Evolutionary conservation across 148 eudicot genomes (phyloP).

Genomic region (Dysphania ambrosioides): DNA sequence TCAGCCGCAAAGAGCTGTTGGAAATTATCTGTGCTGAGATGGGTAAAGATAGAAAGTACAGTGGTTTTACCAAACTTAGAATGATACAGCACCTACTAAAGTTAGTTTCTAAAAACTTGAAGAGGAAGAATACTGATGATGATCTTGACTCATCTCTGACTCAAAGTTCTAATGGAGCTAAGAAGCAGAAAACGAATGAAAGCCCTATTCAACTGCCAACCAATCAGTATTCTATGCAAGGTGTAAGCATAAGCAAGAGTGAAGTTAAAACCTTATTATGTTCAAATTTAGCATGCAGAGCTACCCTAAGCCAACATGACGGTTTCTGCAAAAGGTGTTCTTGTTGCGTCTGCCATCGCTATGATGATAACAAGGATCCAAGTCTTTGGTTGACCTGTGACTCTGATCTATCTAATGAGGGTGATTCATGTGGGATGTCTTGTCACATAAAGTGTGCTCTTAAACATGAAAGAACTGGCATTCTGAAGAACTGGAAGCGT

Average conservation of each 20-base stretch:
- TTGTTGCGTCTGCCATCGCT: constrained; percentile 50
- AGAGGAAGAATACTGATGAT: constrained; percentile 19
- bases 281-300: constrained; percentile 50
- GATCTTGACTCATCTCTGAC: constrained; percentile 24
- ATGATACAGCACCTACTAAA: constrained; percentile 55
- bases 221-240: constrained; percentile 14
- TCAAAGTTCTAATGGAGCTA: constrained; percentile 27
- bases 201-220: constrained; percentile 10
- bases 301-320: constrained; percentile 34
- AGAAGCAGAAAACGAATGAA: constrained; percentile 44
- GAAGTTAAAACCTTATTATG: constrained; percentile 31
- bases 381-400: constrained; percentile 58
- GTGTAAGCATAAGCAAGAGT: constrained; percentile 5
- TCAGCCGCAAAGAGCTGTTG: constrained; percentile 45
- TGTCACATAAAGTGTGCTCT: constrained; percentile 56
- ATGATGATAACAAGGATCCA: constrained; percentile 67
- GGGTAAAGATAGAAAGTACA: constrained; percentile 53
- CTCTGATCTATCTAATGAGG: constrained; percentile 33
- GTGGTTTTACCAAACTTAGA: constrained; percentile 43
- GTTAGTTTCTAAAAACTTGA: constrained; percentile 32
- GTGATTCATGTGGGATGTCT: constrained; percentile 44
- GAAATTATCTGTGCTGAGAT: constrained; percentile 62
- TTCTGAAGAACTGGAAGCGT: constrained; percentile 30
- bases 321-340: constrained; percentile 62
- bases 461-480: constrained; percentile 41